phyloP scores from a whole-genome alignment of 805 yeast species.

The Scheffersomyces ergatensis region DNA sequence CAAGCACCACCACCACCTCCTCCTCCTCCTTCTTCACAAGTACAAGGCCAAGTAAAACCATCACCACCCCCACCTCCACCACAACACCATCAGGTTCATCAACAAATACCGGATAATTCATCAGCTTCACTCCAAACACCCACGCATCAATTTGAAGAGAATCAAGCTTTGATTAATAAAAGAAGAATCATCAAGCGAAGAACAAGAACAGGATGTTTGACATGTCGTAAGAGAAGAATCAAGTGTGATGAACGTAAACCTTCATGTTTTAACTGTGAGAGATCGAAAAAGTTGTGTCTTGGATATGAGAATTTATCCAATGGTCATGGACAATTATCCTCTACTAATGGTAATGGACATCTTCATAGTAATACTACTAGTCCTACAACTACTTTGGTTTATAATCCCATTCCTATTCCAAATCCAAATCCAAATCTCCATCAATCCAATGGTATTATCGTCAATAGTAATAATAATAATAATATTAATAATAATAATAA shows the following conservation, averaged over 20 bases:
- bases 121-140: slow-evolving; percentile 1
- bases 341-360: slow-evolving; percentile 1
- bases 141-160: slow-evolving; percentile 17
- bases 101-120: not conserved
- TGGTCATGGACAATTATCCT: not conserved
- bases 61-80: slow-evolving; percentile 1
- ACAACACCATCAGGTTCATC: slow-evolving; percentile 8
- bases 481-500: no score
- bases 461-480: no score
- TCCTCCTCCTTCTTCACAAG: slow-evolving; percentile 2
- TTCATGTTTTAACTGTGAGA: slow-evolving; percentile 63
- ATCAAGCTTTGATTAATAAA: slow-evolving; percentile 30
- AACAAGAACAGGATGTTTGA: slow-evolving; percentile 73
- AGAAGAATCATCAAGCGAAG: slow-evolving; percentile 53
- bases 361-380: not conserved
- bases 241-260: slow-evolving; percentile 78
- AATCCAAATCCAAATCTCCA: no score
- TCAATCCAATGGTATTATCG: no score
- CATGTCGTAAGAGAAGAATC: slow-evolving; percentile 68
- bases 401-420: no score
- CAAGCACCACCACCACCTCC: slow-evolving; percentile 2
- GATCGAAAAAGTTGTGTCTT: slow-evolving; percentile 61
- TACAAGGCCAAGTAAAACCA: slow-evolving; percentile 1
- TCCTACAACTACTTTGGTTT: not conserved
- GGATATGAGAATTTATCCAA: slow-evolving; percentile 50